Conservation (phyloP, 805 yeast species). For the Lachancea mirantina region DNA sequence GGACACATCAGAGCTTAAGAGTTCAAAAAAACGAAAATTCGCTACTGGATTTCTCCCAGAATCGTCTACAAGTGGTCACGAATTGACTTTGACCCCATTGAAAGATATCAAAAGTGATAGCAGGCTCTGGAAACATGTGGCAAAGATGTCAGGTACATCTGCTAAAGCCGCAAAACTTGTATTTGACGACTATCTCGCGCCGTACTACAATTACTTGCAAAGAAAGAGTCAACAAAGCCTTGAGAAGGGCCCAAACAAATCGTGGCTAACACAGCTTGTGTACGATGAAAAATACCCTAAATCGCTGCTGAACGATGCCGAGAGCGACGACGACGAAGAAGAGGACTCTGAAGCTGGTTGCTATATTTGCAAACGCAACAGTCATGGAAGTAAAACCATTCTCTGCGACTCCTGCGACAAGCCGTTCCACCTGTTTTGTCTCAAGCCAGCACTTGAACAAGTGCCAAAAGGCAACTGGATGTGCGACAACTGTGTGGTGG, state of each 20-base stretch:
- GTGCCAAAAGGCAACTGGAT: slow-evolving; percentile 65
- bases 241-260: slow-evolving; percentile 10
- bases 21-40: no score
- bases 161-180: slow-evolving; percentile 12
- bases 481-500: slow-evolving; percentile 78
- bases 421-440: slow-evolving; percentile 60
- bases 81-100: slow-evolving; percentile 4
- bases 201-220: slow-evolving; percentile 31
- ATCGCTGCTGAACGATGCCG: slow-evolving; percentile 28
- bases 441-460: slow-evolving; percentile 45
- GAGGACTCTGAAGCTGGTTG: slow-evolving; percentile 37
- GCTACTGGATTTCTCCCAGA: no score
- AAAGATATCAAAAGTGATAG: slow-evolving; percentile 12
- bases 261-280: slow-evolving; percentile 16
- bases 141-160: slow-evolving; percentile 11
- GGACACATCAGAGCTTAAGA: no score
- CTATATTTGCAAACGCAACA: slow-evolving; percentile 40
- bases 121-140: slow-evolving; percentile 25
- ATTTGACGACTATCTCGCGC: slow-evolving; percentile 23
- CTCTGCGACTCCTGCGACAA: slow-evolving; percentile 71
- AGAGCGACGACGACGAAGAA: slow-evolving; percentile 18
- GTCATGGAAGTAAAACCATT: slow-evolving; percentile 42
- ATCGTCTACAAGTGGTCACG: slow-evolving; percentile 10
- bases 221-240: slow-evolving; percentile 4
- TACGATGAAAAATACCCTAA: slow-evolving; percentile 26